Conservation (phyloP, 257 asterid genomes). For the Solanum boliviense region DNA sequence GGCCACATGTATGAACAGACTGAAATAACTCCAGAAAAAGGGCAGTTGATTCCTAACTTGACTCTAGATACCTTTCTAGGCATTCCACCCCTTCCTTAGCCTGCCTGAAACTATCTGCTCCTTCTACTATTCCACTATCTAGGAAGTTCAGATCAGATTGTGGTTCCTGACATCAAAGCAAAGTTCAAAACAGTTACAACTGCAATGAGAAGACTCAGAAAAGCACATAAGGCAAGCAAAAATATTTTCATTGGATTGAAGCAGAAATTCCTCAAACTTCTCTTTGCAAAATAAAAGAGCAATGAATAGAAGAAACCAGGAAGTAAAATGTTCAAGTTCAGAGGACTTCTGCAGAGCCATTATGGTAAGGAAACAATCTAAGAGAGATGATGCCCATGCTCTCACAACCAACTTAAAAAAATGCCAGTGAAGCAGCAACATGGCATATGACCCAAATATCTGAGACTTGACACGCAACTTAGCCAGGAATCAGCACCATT, state of each 20-base stretch:
- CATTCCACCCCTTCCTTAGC: constrained; percentile 28
- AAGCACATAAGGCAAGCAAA: background rate
- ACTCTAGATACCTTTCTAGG: constrained; percentile 42
- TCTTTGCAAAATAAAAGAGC: background rate
- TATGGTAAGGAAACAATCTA: background rate
- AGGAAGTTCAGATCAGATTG: constrained; percentile 27
- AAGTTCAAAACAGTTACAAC: background rate
- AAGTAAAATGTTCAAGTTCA: background rate
- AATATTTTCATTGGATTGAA: background rate
- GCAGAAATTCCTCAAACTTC: background rate
- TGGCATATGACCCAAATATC: background rate
- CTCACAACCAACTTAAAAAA: background rate
- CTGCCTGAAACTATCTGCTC: constrained; percentile 32
- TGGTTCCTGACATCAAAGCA: constrained; percentile 32
- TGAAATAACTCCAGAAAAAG: constrained; percentile 1
- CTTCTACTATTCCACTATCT: constrained; percentile 47
- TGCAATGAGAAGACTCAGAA: background rate
- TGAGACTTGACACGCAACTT: background rate
- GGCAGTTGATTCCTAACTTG: background rate
- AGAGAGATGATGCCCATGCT: background rate
- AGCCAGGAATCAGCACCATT: background rate
- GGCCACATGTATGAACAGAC: constrained; percentile 21
- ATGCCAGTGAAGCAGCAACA: background rate
- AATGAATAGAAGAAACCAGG: background rate
- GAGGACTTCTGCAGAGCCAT: background rate